Evolutionary conservation across 176 grass and related monocot genomes (phyloP).

Genomic region (Luzula sylvatica): DNA sequence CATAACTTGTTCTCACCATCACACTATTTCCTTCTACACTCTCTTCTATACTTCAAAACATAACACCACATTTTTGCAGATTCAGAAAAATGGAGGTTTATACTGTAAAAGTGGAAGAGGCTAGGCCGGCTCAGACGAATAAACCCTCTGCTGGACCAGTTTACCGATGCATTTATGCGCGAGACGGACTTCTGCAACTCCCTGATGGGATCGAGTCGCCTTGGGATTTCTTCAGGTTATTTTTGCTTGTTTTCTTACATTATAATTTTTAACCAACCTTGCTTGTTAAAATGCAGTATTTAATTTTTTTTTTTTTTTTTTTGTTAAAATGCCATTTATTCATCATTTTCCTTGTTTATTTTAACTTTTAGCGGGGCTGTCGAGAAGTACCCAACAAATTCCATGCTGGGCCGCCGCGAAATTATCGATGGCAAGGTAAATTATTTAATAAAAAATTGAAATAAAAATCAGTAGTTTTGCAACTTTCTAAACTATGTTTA

Average conservation of each 20-base stretch:
- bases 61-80: not conserved
- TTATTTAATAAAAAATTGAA: not conserved
- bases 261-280: not conserved
- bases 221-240: constrained; percentile 91
- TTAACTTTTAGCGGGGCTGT: constrained; percentile 40
- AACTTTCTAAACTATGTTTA: not conserved
- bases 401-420: constrained; percentile 70
- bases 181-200: constrained; percentile 56
- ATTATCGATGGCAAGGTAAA: constrained; percentile 63
- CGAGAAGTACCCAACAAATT: constrained; percentile 55
- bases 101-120: constrained; percentile 64
- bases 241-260: not conserved
- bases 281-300: not conserved
- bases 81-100: constrained; percentile 41
- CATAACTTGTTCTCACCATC: constrained; percentile 3
- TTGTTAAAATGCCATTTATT: no score
- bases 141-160: constrained; percentile 54
- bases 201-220: constrained; percentile 52
- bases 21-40: not conserved
- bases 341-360: not conserved
- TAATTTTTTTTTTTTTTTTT: not conserved
- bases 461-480: not conserved
- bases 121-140: constrained; percentile 30
- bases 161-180: constrained; percentile 69
- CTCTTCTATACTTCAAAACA: not conserved